A percentile compares a stretch with the other conserved stretches of the same genome.
Conservation (phyloP, 306 rosid species). For the Macrotyloma uniflorum region DNA sequence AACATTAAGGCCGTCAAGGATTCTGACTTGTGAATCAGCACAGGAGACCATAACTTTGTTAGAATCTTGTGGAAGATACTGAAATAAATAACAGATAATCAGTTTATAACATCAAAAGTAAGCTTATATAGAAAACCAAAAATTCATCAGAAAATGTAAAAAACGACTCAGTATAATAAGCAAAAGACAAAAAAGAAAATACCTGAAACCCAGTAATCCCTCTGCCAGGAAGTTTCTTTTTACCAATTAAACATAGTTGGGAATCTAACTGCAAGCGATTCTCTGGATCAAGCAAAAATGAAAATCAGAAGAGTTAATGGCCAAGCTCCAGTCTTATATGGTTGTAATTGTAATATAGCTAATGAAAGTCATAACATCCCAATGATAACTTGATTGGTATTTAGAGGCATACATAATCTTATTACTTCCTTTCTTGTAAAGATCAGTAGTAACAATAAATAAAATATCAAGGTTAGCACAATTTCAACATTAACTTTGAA, state of each 20-base stretch:
- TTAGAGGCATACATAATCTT: slow-evolving; percentile 12
- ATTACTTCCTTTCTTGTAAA: slow-evolving; percentile 9
- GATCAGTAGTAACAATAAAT: not conserved
- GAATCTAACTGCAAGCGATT: slow-evolving; percentile 70
- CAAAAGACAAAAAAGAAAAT: slow-evolving; percentile 1
- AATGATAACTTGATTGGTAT: not conserved
- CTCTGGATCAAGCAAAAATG: slow-evolving; percentile 56
- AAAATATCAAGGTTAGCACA: not conserved
- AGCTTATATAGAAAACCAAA: not conserved
- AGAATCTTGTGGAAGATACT: slow-evolving; percentile 80
- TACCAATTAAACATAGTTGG: slow-evolving; percentile 60
- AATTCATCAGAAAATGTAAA: not conserved
- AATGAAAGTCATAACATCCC: slow-evolving; percentile 25
- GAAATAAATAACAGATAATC: slow-evolving; percentile 40
- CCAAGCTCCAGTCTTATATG: slow-evolving; percentile 24
- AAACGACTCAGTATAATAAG: slow-evolving; percentile 29
- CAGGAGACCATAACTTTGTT: slow-evolving; percentile 80
- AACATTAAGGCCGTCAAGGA: slow-evolving; percentile 76
- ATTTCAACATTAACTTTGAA: not conserved
- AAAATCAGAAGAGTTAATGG: slow-evolving; percentile 35
- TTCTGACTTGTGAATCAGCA: slow-evolving; percentile 87
- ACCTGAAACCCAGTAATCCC: slow-evolving; percentile 94
- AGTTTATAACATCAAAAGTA: not conserved
- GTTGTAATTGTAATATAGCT: not conserved
- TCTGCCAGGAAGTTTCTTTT: slow-evolving; percentile 80